Evolutionary conservation across 2,329 filamentous ascomycete genomes (phyloP), one percentile per base, ranked within the genome.

Genomic region (Phoma sp.): DNA sequence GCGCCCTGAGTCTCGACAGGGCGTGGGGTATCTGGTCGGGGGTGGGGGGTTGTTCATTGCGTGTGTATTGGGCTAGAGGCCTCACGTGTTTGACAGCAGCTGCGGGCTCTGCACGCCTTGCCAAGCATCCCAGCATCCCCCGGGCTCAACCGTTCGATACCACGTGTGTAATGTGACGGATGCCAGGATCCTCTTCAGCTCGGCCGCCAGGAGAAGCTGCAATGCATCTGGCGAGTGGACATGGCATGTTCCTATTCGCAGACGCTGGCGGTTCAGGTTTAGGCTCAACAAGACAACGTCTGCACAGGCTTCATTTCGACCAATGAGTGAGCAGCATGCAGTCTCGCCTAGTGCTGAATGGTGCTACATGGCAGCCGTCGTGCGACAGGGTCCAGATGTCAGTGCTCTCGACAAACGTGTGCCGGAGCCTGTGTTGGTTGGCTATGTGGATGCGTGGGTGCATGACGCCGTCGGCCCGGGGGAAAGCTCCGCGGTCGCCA

Each of bases 401-500:
- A 27, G 17, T 37, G 7, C 45, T n/a, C 35, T 43, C 32, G 32
- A 38, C 48, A 53, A 24, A 61, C 6, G 52, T 44, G 32, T 51
- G 39, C 55, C 60, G 58, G 52, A 48, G 32, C 51, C 29, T 13
- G 33, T 15, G 51, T 59, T 52, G 22, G 56, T 51, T 61, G 59
- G 57, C 37, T 31, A 6, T 5, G 29, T 13, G 29, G 12, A 13
- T 13, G 6, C 10, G 29, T 13, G 29, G 12, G 6, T 31, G 21
- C 43, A 51, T 45, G 51, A 38, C 57, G 57, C 60, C 61, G 60
- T 58, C 62, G 60, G 63, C 53, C 66, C 62, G 63, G 57, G 55
- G 55, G 35, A 17, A 44, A 13, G 50, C 31, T 43, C 38, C 43
- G 12, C 10, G 29, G 12, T 15, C 10, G 12, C 15, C 44, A 13